Base-by-base conservation (phyloP, 768 basidiomycete species). In the Amanita fuliginea region DNA sequence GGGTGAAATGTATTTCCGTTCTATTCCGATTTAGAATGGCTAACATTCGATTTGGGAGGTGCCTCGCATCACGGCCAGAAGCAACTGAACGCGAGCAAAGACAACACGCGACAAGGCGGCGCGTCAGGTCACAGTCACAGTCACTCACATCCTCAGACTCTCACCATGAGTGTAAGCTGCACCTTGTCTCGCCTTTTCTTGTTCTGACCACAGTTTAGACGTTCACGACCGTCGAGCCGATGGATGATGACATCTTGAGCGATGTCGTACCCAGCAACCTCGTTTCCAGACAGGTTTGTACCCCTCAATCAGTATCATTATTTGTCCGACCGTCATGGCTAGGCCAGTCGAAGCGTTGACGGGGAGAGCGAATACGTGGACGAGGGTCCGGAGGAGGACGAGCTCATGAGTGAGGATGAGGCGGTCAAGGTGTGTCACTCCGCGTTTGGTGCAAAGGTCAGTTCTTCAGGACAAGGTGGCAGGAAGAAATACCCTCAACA, bases 201-300 rank as follows among this genome's bases (percentile, higher is more conserved):
- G 18, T 32, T 45, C 16, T 42, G 42, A 16, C 33, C 28, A 10
- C 46, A 13, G 37, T 21, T 37, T 41, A 71, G 71, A 56, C 67
- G 21, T 71, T 72, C 50, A 72, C 69, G 9, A 57, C 70, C 0
- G 64, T 60, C 21, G 63, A 65, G 34, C 59, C 65, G 21, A 69
- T 67, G 62, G 75, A 78, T 9, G 91, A 92, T 47, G 92, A 94
- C 63, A 83, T 90, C 44, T 74, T 96, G 53, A 89, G 86, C 59
- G 92, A 95, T 63, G 78, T 94, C 51, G 82, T 95, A 6, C 92
- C 92, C 2, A 86, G 83, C 62, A 89, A 91, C 61, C 90, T 94
- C 54, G 83, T 93, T 41, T 93, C 90, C 49, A 79, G 92, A 59
- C 86, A 89, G 71, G 90, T 85, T 58, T 51, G 73, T 24, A 8